Evolutionary conservation across 2,329 filamentous ascomycete species (phyloP), one percentile per base, ranked within the genome.

Genomic region (Xylariomycetidae sp.): DNA sequence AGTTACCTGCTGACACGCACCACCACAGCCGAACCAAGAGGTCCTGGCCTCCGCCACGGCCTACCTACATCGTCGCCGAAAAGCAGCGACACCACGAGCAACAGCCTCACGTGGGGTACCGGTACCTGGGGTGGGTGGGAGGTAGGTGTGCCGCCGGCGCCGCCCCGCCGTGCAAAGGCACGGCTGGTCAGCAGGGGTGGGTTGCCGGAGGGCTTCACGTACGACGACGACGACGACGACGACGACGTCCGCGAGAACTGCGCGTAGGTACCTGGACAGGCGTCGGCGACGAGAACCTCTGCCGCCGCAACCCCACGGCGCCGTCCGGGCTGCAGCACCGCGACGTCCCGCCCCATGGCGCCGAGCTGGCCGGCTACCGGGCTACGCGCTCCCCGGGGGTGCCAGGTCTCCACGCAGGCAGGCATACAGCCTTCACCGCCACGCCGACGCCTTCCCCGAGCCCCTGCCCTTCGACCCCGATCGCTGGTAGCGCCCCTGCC

Each of bases 41-140:
- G 16, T 48, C 8, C 25, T 16, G 2, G 8, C 29, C 16, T 41
- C 47, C 16, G 44, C 44, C 4, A 42, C 42, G 12, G 34, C 52
- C 0, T 69, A 67, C 24, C 12, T n/a, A n/a, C 39, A 72, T 74
- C 28, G 20, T 70, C 3, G 72, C 70, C 1, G 71, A n/a, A n/a
- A n/a, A n/a, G 70, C 2, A 68, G 61, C 25, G 70, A 74, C 35
- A 75, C 71, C 0, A 73, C 70, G 0, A 63, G 69, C 0, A 57
- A 61, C n/a, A 64, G 65, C 0, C 40, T 74, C 16, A 70, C 66
- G 0, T 74, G 70, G 35, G 44, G 68, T 1, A 44, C 64, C 6
- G n/a, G n/a, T n/a, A n/a, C n/a, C n/a, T n/a, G n/a, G n/a, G n/a
- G n/a, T n/a, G n/a, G n/a, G n/a, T 72, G 63, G 61, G 46, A 54